Evolutionary conservation across 2,329 filamentous ascomycete species (phyloP).

Genomic region (Fusarium sp.): DNA sequence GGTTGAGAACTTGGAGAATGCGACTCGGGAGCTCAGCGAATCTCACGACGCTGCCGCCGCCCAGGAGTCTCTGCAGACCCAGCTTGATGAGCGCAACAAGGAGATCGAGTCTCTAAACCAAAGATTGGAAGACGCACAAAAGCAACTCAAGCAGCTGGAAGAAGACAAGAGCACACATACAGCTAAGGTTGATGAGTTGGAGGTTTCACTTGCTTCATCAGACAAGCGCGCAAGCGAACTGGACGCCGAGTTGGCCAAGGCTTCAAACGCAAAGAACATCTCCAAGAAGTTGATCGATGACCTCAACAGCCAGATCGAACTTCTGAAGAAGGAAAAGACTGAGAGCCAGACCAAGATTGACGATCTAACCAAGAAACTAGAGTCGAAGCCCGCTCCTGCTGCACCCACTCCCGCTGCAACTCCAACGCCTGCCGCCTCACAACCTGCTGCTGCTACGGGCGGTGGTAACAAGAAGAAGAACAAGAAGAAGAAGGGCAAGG

Average conservation of each 20-base stretch:
- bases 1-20: conserved; percentile 71
- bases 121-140: conserved; percentile 53
- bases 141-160: conserved; percentile 56
- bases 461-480: conserved; percentile 67
- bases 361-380: conserved; percentile 56
- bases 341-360: conserved; percentile 46
- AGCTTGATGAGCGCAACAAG: conserved; percentile 57
- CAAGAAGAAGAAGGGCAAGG: conserved; percentile 91
- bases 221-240: conserved; percentile 50
- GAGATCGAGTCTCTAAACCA: conserved; percentile 61
- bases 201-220: conserved; percentile 47
- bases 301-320: conserved; percentile 49
- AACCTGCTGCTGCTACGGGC: conserved; percentile 37
- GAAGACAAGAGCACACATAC: conserved; percentile 45
- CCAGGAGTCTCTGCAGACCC: conserved; percentile 57
- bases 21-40: conserved; percentile 68
- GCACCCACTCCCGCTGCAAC: conserved; percentile 30
- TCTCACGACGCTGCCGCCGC: conserved; percentile 51
- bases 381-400: conserved; percentile 33
- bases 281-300: conserved; percentile 53
- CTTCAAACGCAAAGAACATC: conserved; percentile 49
- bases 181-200: conserved; percentile 48
- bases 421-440: conserved; percentile 36
- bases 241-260: conserved; percentile 51
- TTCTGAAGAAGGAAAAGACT: conserved; percentile 45